Evolutionary conservation across 1,284 basidiomycete species (phyloP).

Genomic region (Apiotrichum montevideense): DNA sequence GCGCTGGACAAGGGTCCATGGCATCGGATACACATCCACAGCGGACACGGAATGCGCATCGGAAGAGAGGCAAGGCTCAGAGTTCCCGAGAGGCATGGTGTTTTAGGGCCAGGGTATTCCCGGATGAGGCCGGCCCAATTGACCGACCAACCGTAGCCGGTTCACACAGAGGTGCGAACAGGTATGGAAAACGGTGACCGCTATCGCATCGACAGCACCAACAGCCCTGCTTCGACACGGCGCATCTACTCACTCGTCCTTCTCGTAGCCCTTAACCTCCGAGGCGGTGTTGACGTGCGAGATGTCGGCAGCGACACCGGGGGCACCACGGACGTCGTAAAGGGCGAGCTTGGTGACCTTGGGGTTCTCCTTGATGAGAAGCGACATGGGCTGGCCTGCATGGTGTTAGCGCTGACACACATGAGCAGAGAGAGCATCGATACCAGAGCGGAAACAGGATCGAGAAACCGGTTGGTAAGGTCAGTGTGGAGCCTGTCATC

Average conservation of each 20-base stretch:
- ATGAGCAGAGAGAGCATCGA: not conserved
- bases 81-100: no score
- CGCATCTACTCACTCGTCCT: constrained; percentile 41
- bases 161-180: no score
- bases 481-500: no score
- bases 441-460: not conserved
- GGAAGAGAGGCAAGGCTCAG: not conserved
- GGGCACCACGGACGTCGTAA: constrained; percentile 94
- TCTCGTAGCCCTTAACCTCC: constrained; percentile 58
- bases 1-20: no score
- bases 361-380: constrained; percentile 80
- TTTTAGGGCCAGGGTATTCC: not conserved
- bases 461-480: not conserved
- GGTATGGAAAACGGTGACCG: no score
- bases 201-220: no score
- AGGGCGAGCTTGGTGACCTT: constrained; percentile 77
- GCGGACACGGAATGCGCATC: not conserved
- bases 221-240: no score
- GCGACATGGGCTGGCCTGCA: constrained; percentile 76
- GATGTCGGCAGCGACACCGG: constrained; percentile 91
- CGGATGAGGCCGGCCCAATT: not conserved
- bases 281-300: constrained; percentile 66
- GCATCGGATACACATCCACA: not conserved
- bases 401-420: constrained; percentile 2
- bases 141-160: not conserved